Evolutionary conservation across 768 basidiomycete genomes (phyloP), one percentile per base, ranked within the genome.

Genomic region (Amanita inopinata): DNA sequence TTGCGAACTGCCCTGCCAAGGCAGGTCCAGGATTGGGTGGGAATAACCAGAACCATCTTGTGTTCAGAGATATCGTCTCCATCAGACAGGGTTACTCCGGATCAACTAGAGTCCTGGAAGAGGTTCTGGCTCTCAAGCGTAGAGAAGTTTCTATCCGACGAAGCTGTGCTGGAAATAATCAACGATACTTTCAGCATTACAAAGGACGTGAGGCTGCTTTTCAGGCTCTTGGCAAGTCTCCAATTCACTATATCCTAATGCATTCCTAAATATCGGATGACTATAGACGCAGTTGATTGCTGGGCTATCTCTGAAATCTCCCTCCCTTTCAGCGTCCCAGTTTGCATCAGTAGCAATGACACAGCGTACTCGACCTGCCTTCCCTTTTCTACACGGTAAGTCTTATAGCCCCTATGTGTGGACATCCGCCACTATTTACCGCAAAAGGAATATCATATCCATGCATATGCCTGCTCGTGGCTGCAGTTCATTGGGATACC

Each of bases 391-490:
- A 19, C 60, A 69, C 46, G 59, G 88, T 84, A 47, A 47, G 75
- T 54, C 25, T 22, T 45, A 35, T 9, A 18, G 23, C 15, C 35
- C 14, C n/a, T n/a, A n/a, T n/a, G n/a, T n/a, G n/a, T n/a, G n/a
- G n/a, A n/a, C n/a, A n/a, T n/a, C n/a, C n/a, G n/a, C n/a, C n/a
- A n/a, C n/a, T n/a, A n/a, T n/a, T n/a, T n/a, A n/a, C n/a, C n/a
- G n/a, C n/a, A n/a, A n/a, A n/a, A 91, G 87, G 69, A 43, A 57
- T 92, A 15, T 64, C 88, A 14, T 89, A 93, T 55, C 85, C 92
- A 5, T 66, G 75, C 2, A 60, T 90, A 14, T 91, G 88, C 54
- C 70, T 94, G 22, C 71, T 96, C 32, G 82, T 98, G 46, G 84
- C 92, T n/a, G 72, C 79, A 10, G 71, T 80, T 53, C 93, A 96